Evolutionary conservation across 2,329 filamentous ascomycete species (phyloP).

Genomic region (Myriosclerotinia scirpicola): DNA sequence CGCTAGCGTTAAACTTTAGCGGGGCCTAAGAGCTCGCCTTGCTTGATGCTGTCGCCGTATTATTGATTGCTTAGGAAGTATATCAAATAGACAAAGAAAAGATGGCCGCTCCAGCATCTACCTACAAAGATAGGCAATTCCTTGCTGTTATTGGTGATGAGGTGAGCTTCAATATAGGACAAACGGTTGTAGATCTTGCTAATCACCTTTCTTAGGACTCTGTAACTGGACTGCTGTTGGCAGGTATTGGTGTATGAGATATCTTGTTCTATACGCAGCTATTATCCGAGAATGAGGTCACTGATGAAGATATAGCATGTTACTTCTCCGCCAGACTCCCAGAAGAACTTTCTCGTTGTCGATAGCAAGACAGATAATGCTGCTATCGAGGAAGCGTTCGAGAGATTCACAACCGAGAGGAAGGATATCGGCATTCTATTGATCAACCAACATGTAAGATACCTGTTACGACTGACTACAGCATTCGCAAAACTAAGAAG

Average conservation of each 20-base stretch:
- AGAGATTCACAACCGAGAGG: slow-evolving; percentile 80
- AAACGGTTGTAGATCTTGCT: slow-evolving; percentile 24
- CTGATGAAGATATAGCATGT: slow-evolving; percentile 66
- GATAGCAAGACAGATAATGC: slow-evolving; percentile 88
- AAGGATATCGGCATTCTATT: slow-evolving; percentile 97
- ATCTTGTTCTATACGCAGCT: neutral
- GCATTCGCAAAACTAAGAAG: slow-evolving; percentile 16
- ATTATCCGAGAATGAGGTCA: neutral
- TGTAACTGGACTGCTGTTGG: slow-evolving; percentile 90
- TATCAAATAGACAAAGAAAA: slow-evolving; percentile 16
- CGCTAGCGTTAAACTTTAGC: slow-evolving; percentile 18
- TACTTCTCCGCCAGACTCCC: slow-evolving; percentile 79
- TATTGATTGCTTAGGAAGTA: slow-evolving; percentile 23
- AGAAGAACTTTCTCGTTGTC: slow-evolving; percentile 98
- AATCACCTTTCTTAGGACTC: slow-evolving; percentile 67
- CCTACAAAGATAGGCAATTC: slow-evolving; percentile 85
- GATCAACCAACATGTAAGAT: slow-evolving; percentile 91
- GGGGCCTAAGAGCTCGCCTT: slow-evolving; percentile 22
- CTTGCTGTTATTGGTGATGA: slow-evolving; percentile 98
- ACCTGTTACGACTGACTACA: neutral
- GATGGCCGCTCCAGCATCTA: slow-evolving; percentile 60
- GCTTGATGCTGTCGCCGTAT: slow-evolving; percentile 20
- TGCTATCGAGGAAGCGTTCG: slow-evolving; percentile 86
- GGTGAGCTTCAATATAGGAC: slow-evolving; percentile 49
- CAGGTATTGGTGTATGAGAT: slow-evolving; percentile 80